Evolutionary conservation across 2,329 filamentous ascomycete species (phyloP).

Genomic region (Colletotrichum somersetense): DNA sequence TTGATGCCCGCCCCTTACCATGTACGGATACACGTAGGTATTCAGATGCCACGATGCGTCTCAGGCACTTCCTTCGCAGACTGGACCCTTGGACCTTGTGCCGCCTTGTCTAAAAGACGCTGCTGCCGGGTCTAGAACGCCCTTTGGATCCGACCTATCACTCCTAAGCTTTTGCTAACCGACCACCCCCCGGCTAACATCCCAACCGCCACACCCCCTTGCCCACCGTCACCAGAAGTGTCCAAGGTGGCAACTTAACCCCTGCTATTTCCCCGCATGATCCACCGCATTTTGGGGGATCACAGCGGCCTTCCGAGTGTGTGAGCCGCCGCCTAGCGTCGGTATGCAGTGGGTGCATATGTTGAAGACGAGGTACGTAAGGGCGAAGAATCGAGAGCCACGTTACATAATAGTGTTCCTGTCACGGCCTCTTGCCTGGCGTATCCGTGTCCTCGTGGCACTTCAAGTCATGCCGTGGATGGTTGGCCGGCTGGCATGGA

Average conservation of each 20-base stretch:
- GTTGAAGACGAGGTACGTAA: background rate
- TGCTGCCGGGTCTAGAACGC: conserved; percentile 6
- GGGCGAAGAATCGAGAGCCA: background rate
- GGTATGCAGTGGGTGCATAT: background rate
- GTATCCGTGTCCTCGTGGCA: background rate
- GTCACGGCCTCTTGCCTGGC: background rate
- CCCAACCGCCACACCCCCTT: conserved; percentile 2
- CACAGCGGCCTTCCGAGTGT: conserved; percentile 2
- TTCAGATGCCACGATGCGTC: background rate
- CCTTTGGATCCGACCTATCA: background rate
- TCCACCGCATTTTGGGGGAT: conserved; percentile 13
- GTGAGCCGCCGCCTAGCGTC: conserved; percentile 9
- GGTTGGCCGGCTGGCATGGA: too few relatives aligned
- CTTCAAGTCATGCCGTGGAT: background rate
- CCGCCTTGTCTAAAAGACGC: background rate
- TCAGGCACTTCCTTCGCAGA: background rate
- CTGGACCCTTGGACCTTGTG: background rate
- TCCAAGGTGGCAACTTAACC: conserved; percentile 3
- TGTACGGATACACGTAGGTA: too few relatives aligned
- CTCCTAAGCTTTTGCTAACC: conserved; percentile 1
- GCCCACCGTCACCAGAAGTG: background rate
- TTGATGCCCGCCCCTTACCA: background rate
- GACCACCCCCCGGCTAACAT: background rate
- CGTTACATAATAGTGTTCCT: conserved; percentile 5
- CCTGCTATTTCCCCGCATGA: conserved; percentile 24